Conservation (phyloP, 2,329 filamentous ascomycete species). For the Diaporthe australafricana region DNA sequence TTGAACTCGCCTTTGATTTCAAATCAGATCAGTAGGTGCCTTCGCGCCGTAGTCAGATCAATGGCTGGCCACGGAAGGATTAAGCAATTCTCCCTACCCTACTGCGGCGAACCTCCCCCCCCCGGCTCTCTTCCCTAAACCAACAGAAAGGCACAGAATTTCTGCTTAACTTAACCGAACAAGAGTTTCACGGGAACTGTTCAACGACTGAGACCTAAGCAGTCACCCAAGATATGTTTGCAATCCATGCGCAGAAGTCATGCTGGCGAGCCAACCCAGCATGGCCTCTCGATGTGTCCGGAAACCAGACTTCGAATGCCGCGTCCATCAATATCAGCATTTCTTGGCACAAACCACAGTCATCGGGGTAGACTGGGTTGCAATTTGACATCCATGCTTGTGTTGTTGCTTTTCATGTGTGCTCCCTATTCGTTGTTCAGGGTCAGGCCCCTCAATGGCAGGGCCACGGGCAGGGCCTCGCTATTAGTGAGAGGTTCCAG, state of each 20-base stretch:
- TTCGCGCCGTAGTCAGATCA: too few species aligned
- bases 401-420: neutral
- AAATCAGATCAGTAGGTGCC: too few species aligned
- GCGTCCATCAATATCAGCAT: conserved; percentile 81
- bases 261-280: conserved; percentile 36
- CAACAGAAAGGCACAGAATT: neutral
- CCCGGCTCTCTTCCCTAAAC: neutral
- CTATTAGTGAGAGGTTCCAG: neutral
- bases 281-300: conserved; percentile 36
- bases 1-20: neutral
- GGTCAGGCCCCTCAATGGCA: neutral
- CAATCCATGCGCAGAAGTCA: conserved; percentile 48
- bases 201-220: neutral
- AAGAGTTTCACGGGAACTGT: neutral
- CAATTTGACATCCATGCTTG: conserved; percentile 99
- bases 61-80: neutral
- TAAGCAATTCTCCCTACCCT: neutral
- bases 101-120: neutral
- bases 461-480: neutral
- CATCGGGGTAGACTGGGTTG: conserved; percentile 83
- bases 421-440: neutral
- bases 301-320: conserved; percentile 43
- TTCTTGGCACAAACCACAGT: conserved; percentile 98
- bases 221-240: conserved; percentile 43
- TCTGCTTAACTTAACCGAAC: neutral